A percentile compares a stretch with the other conserved stretches of the same genome.
phyloP scores from a whole-genome alignment of 345 rosid genomes.

The Carallia brachiata region DNA sequence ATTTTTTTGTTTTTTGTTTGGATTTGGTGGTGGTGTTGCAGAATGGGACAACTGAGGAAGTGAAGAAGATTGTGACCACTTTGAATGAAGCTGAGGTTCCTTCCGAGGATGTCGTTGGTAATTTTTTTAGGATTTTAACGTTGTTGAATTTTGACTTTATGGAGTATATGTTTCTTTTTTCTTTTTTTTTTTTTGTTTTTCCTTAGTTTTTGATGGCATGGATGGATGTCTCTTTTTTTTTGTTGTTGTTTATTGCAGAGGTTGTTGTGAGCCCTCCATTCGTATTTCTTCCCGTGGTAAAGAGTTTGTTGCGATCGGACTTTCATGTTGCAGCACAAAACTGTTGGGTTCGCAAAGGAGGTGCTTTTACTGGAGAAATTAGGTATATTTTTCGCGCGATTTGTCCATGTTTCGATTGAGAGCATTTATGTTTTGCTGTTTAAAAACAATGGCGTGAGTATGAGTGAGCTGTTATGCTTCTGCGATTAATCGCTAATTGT shows the following conservation, averaged over 20 bases:
- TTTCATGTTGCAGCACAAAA: slow-evolving; percentile 62
- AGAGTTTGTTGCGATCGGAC: slow-evolving; percentile 44
- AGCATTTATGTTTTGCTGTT: not conserved
- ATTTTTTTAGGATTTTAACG: slow-evolving; percentile 1
- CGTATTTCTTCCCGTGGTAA: slow-evolving; percentile 52
- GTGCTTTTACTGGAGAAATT: slow-evolving; percentile 66
- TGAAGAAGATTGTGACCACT: slow-evolving; percentile 55
- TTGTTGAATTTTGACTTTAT: not conserved
- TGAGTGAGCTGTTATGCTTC: too few species aligned
- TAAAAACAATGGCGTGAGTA: not conserved
- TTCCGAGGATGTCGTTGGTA: slow-evolving; percentile 59
- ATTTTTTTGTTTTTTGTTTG: not conserved
- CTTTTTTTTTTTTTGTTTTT: not conserved
- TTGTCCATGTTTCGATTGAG: not conserved
- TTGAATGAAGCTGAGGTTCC: slow-evolving; percentile 67
- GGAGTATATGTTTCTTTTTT: not conserved
- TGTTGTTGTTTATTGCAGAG: slow-evolving; percentile 32
- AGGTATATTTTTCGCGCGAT: slow-evolving; percentile 32
- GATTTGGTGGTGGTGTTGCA: slow-evolving; percentile 12
- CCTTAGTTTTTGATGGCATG: not conserved
- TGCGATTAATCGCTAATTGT: too few species aligned
- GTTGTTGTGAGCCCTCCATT: slow-evolving; percentile 73
- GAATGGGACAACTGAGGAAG: slow-evolving; percentile 74
- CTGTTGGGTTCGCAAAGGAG: slow-evolving; percentile 70
- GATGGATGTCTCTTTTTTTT: not conserved